Base-by-base conservation (phyloP, 1,284 basidiomycete species). In the Cerioporus squamosus region DNA sequence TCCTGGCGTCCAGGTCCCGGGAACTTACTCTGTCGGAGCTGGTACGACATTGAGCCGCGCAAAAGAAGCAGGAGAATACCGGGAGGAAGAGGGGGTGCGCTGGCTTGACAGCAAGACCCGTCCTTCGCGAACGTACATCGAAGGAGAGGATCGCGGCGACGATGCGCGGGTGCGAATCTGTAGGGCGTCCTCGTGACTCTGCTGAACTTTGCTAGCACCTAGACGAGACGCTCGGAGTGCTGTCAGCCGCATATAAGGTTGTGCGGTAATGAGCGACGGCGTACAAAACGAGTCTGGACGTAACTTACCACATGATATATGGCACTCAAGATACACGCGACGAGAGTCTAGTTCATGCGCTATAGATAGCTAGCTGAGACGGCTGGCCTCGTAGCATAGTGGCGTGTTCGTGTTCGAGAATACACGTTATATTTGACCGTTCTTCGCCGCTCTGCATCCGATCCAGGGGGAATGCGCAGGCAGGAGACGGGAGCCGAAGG, bases 391-490 rank as follows among this genome's bases (percentile, higher is more conserved):
- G 8, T 14, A 10, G 33, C 3, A 36, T 36, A 36, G 33, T 12
- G 33, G 33, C 10, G 33, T 33, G 46, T 47, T 45, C 40, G 49
- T 33, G 46, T 47, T 45, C 40, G 49, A 55, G 44, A 62, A 57
- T 51, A 60, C 45, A 39, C 42, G 22, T 60, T 47, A 45, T 26
- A 42, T 54, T 14, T 23, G 44, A 8, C 43, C 38, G n/a, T 52
- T 59, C 57, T 44, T 51, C 61, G 61, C 55, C 61, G 23, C 48
- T 51, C 49, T 62, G 52, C 18, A 33, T 23, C 58, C 58, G 55
- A 51, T 49, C 33, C n/a, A 43, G 38, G 43, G 48, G 22, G 23
- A 5, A 29, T 36, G 33, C 10, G 10, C 33, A 36, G 33, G 33
- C 33, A 38, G 33, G 43, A 53, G 43, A 17, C n/a, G 17, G 47